Evolutionary conservation across 2,329 filamentous ascomycete species (phyloP).

Genomic region (Rugonectria rugulosa): DNA sequence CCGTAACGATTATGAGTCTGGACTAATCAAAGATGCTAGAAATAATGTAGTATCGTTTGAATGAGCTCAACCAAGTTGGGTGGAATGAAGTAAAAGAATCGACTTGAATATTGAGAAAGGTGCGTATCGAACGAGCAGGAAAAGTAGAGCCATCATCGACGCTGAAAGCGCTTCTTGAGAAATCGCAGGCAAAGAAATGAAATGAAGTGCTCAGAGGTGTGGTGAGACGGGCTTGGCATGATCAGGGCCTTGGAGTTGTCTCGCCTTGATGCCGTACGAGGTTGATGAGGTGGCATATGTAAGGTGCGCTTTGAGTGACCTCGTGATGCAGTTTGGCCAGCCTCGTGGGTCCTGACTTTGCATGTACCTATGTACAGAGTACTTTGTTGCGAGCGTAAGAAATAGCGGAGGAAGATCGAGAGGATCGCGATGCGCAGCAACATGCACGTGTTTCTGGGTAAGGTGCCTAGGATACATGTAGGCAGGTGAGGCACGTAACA

Average conservation of each 20-base stretch:
- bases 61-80: too few species aligned
- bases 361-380: background rate
- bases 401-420: too few species aligned
- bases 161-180: conserved; percentile 1
- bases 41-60: too few species aligned
- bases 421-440: too few species aligned
- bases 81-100: too few species aligned
- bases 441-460: too few species aligned
- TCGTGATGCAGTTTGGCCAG: conserved; percentile 5
- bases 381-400: background rate
- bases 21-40: too few species aligned
- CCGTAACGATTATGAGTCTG: too few species aligned
- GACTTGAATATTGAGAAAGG: too few species aligned
- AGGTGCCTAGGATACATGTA: too few species aligned
- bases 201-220: background rate
- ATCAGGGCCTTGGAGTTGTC: conserved; percentile 2
- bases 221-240: conserved; percentile 1
- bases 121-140: too few species aligned
- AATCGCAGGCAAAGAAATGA: background rate
- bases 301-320: conserved; percentile 8
- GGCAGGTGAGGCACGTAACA: too few species aligned
- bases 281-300: conserved; percentile 13
- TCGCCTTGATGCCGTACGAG: background rate
- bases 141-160: background rate
- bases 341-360: conserved; percentile 11